Conservation (phyloP, 257 asterid genomes). For the Galeopsis tetrahit region DNA sequence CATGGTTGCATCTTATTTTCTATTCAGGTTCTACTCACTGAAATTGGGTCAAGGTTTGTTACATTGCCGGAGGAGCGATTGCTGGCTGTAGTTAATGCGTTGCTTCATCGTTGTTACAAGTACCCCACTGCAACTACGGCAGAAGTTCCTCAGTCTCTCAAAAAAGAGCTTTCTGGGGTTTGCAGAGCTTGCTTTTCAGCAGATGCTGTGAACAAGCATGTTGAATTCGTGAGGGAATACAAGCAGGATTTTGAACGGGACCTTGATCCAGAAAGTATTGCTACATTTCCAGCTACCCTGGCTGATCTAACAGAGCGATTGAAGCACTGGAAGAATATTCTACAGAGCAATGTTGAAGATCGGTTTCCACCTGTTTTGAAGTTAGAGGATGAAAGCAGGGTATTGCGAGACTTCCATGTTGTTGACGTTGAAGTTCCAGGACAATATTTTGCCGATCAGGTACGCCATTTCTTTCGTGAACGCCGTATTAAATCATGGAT, state of each 20-base stretch:
- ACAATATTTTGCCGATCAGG: slow-evolving; percentile 97
- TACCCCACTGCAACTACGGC: slow-evolving; percentile 99
- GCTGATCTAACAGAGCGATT: slow-evolving; percentile 90
- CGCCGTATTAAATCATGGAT: background rate
- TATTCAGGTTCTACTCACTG: slow-evolving; percentile 87
- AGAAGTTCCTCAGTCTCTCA: slow-evolving; percentile 97
- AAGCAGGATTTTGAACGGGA: slow-evolving; percentile 97
- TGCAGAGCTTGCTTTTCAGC: slow-evolving; percentile 99
- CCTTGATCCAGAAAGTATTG: slow-evolving; percentile 95
- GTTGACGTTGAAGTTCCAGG: slow-evolving; percentile 99
- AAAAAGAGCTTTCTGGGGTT: slow-evolving; percentile 99
- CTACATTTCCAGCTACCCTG: slow-evolving; percentile 93
- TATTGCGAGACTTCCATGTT: slow-evolving; percentile 89
- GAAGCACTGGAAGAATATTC: slow-evolving; percentile 97
- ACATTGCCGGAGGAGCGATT: slow-evolving; percentile 98
- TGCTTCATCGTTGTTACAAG: slow-evolving; percentile 99
- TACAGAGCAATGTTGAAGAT: slow-evolving; percentile 96
- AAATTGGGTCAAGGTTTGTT: slow-evolving; percentile 94
- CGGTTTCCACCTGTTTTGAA: slow-evolving; percentile 96
- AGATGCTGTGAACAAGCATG: slow-evolving; percentile 99
- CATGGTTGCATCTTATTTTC: slow-evolving; percentile 18
- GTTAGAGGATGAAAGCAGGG: slow-evolving; percentile 99
- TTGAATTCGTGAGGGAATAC: slow-evolving; percentile 96
- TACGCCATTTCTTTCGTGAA: slow-evolving; percentile 28
- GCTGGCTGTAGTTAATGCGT: slow-evolving; percentile 96